Conservation (phyloP, 1,284 basidiomycete species). For the Puccinia polysora region DNA sequence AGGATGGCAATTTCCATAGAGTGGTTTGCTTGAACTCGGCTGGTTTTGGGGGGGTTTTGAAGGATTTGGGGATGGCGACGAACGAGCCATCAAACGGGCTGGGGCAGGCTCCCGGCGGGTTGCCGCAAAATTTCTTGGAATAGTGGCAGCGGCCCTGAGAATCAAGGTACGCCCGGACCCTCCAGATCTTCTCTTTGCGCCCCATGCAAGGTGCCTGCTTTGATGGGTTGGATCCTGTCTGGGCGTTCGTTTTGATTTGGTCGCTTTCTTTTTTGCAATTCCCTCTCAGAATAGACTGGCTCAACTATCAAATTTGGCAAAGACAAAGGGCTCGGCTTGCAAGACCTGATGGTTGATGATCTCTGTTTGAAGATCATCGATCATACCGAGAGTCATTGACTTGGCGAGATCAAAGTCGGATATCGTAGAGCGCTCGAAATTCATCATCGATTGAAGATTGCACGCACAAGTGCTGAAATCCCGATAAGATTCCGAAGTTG, state of each 20-base stretch:
- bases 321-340: too few species aligned
- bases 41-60: neutral
- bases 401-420: too few species aligned
- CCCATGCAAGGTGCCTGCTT: neutral
- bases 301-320: too few species aligned
- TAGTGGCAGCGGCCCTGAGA: conserved; percentile 3
- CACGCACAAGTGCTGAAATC: too few species aligned
- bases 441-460: too few species aligned
- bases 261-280: neutral
- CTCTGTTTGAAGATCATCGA: too few species aligned
- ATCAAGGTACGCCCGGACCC: neutral
- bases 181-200: neutral
- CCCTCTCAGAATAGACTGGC: too few species aligned
- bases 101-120: neutral
- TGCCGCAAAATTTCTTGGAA: conserved; percentile 14
- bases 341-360: too few species aligned
- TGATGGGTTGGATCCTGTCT: neutral
- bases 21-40: neutral
- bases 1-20: neutral
- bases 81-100: neutral
- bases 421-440: too few species aligned
- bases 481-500: too few species aligned
- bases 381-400: too few species aligned
- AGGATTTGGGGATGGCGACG: neutral
- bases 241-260: neutral